These are phyloP conservation scores for Neoconidiobolus thromboides DNA, from an alignment of 371 early-diverging fungal genomes.

Conservation along the genomic window DNA sequence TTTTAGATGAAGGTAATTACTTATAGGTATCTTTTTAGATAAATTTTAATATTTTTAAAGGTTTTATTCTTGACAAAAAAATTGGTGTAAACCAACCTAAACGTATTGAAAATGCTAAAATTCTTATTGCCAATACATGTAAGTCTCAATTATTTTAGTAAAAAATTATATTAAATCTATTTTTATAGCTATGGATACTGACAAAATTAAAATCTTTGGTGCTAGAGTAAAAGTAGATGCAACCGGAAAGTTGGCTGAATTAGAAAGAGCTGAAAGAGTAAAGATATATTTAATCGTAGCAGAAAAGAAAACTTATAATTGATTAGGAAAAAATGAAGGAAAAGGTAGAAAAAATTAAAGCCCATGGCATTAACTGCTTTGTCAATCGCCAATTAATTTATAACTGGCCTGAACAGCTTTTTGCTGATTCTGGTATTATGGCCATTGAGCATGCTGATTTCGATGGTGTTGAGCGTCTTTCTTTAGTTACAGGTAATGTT, in stretches of 20 bases:
- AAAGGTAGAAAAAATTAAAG: constrained; percentile 97
- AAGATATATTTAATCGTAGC: neutral
- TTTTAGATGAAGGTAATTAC: constrained; percentile 72
- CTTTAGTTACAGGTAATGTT: constrained; percentile 65
- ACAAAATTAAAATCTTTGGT: constrained; percentile 99
- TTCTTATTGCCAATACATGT: constrained; percentile 97
- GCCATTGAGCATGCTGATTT: constrained; percentile 99
- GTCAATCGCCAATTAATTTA: constrained; percentile 99
- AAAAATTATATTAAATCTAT: neutral
- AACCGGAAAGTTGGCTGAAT: constrained; percentile 91
- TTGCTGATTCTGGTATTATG: constrained; percentile 90
- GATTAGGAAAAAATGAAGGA: constrained; percentile 85
- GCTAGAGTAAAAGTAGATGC: constrained; percentile 95
- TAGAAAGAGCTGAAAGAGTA: constrained; percentile 94
- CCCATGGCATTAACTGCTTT: constrained; percentile 94
- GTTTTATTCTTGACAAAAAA: constrained; percentile 97
- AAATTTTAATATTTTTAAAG: constrained; percentile 7
- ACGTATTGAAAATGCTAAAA: constrained; percentile 86
- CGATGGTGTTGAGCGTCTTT: constrained; percentile 96
- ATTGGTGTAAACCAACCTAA: constrained; percentile 95
- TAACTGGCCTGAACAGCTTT: constrained; percentile 98
- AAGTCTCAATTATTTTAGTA: constrained; percentile 12
- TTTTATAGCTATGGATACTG: constrained; percentile 89
- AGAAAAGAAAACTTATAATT: neutral
- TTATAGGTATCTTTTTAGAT: neutral